Evolutionary conservation across 2,329 filamentous ascomycete species (phyloP), one percentile per base, ranked within the genome.

Genomic region (Moelleriella libera): DNA sequence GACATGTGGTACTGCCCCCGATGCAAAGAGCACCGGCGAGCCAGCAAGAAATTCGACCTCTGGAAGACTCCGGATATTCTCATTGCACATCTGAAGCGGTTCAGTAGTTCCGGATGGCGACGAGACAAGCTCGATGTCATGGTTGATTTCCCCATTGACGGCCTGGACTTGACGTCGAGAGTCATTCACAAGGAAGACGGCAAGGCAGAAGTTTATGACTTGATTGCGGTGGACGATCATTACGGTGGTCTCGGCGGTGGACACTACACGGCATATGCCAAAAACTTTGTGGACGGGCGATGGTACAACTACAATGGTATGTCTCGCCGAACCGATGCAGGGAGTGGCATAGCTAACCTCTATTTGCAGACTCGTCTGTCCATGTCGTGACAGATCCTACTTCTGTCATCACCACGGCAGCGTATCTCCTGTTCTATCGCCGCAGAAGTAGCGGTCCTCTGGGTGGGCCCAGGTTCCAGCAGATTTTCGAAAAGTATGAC

Each of bases 291-390:
- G 51, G 88, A 94, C 58, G 77, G 77, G 49, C 74, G 85, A 63
- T 98, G 92, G 92, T 96, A 96, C 63, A 86, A 94, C 55, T 97
- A 94, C 64, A 97, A 98, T 63, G 90, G 89, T 92, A 72, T 66
- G 82, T 66, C 8, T 37, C 4, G 12, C 12, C 2, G 34, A 37
- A 37, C 3, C 34, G 34, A 37, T 37, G 34, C 34, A 12, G 12
- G 34, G 4, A 4, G 34, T 37, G 34, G 34, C 12, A 37, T 37
- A 12, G 3, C 34, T 37, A 12, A 37, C 34, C 40, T 11, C 14
- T n/a, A 14, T 12, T 9, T 39, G 10, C 57, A 94, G 89, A 96
- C 65, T 85, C 86, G 6, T 78, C 76, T 10, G 86, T 88, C 14
- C 76, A 73, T 34, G 74, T 73, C 54, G 71, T 76, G 6, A 72